Base-by-base conservation (phyloP, 2,329 filamentous ascomycete species). In the Hypoxylon sp. region DNA sequence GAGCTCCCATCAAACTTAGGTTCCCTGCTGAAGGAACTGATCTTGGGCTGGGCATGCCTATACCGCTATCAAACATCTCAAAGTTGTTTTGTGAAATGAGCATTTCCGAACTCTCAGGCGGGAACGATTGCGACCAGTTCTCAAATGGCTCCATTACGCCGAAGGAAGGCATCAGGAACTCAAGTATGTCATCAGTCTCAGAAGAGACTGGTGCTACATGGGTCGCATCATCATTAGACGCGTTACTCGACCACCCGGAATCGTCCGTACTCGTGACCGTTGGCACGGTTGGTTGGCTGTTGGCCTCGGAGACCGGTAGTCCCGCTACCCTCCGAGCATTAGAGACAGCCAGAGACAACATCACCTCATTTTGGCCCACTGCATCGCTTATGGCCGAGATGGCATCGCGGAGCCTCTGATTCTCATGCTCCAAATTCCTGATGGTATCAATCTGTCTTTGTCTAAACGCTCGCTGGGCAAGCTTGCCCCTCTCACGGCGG, bases 391-490 rank as follows among this genome's bases (percentile, higher is more conserved):
- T 67, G 6, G 50, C 54, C 2, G 47, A 51, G 34, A 70, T 69
- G 1, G 66, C 63, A 8, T 64, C 55, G 27, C 66, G 66, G 5
- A 70, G 43, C 29, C 25, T 64, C 45, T 55, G 50, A 12, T 67
- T 69, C 21, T 70, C 68, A 3, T 63, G 55, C 48, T 69, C 57
- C 4, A 70, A n/a, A 9, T 16, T 56, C 12, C 61, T 57, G 46
- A 70, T 70, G 2, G 63, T 65, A 29, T 70, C 68, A 30, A 69
- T 69, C 34, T 70, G 66, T 27, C 68, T 63, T 19, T 70, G 68
- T 37, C 68, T 64, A 39, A 67, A 70, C 12, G 68, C 68, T 52
- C 68, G 52, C 30, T 70, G 68, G 43, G 68, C 68, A 7, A 67
- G 50, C 41, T 70, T 70, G 34, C 68, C 68, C 23, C 61, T 63